Evolutionary conservation across 1,139 yeast genomes (phyloP).

Genomic region (Kodamaea alishanica): DNA sequence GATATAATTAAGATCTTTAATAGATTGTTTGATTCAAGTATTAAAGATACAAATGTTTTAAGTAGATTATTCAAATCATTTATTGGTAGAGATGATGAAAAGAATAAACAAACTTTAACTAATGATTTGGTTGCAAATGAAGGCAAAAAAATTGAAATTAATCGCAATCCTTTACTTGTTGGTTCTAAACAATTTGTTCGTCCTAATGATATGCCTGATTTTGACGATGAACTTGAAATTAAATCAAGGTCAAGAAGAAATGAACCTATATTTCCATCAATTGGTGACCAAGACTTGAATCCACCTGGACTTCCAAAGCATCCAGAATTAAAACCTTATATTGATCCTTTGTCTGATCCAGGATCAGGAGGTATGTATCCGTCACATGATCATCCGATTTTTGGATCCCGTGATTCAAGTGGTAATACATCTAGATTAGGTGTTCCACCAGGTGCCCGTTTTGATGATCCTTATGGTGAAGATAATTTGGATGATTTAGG

Average conservation of each 20-base stretch:
- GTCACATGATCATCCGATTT: slow-evolving; percentile 48
- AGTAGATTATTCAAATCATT: slow-evolving; percentile 6
- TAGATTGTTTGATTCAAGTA: slow-evolving; percentile 5
- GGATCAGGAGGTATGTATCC: slow-evolving; percentile 49
- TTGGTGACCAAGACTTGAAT: slow-evolving; percentile 50
- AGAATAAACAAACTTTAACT: neutral
- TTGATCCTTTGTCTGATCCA: slow-evolving; percentile 29
- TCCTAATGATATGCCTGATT: slow-evolving; percentile 26
- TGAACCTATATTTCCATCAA: slow-evolving; percentile 23
- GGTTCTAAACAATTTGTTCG: slow-evolving; percentile 2
- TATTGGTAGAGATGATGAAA: neutral
- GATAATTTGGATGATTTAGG: slow-evolving; percentile 44
- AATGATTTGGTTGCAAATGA: neutral
- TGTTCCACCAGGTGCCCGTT: slow-evolving; percentile 52
- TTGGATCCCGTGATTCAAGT: slow-evolving; percentile 24
- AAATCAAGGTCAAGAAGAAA: slow-evolving; percentile 10
- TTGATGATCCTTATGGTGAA: slow-evolving; percentile 51
- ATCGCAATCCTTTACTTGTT: neutral
- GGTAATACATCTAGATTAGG: slow-evolving; percentile 27
- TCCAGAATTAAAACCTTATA: slow-evolving; percentile 40
- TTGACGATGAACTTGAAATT: slow-evolving; percentile 26
- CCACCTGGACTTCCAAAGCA: slow-evolving; percentile 46
- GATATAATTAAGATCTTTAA: slow-evolving; percentile 26
- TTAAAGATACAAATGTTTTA: slow-evolving; percentile 7
- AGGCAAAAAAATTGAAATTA: neutral